phyloP scores from a whole-genome alignment of 306 rosid species.

The Argentina anserina region DNA sequence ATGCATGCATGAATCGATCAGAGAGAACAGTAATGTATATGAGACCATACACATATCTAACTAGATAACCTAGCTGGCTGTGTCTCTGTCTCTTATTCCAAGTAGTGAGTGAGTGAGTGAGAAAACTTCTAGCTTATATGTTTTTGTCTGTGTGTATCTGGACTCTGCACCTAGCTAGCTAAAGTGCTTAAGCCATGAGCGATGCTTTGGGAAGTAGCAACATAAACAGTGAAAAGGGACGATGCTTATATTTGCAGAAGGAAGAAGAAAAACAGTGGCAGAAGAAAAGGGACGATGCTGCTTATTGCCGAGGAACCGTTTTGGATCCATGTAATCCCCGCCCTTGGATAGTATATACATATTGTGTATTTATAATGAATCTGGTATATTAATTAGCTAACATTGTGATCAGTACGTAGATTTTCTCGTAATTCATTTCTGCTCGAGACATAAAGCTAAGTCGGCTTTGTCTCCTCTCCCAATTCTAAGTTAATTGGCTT shows the following conservation, averaged over 20 bases:
- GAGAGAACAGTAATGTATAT: not conserved
- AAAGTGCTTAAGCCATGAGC: slow-evolving; percentile 1
- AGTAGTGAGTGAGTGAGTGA: not conserved
- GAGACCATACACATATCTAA: not conserved
- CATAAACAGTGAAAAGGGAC: not conserved
- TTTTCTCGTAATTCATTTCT: not conserved
- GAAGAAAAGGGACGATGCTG: not conserved
- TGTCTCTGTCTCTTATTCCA: not conserved
- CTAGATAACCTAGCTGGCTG: not conserved
- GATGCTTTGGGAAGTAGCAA: slow-evolving; percentile 8
- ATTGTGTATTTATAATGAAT: not conserved
- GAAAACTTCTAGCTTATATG: not conserved
- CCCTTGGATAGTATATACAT: not conserved
- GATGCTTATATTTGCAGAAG: not conserved
- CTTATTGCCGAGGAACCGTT: not conserved
- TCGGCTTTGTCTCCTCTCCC: slow-evolving; percentile 1
- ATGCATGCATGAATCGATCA: slow-evolving; percentile 3
- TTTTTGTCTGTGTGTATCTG: not conserved
- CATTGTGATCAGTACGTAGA: not conserved
- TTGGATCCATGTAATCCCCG: not conserved
- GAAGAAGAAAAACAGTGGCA: not conserved
- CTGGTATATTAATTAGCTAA: not conserved
- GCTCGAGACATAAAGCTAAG: not conserved
- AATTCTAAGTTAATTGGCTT: not conserved
- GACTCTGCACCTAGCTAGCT: not conserved